phyloP scores from a whole-genome alignment of 306 rosid genomes.

The Biancaea sappan region DNA sequence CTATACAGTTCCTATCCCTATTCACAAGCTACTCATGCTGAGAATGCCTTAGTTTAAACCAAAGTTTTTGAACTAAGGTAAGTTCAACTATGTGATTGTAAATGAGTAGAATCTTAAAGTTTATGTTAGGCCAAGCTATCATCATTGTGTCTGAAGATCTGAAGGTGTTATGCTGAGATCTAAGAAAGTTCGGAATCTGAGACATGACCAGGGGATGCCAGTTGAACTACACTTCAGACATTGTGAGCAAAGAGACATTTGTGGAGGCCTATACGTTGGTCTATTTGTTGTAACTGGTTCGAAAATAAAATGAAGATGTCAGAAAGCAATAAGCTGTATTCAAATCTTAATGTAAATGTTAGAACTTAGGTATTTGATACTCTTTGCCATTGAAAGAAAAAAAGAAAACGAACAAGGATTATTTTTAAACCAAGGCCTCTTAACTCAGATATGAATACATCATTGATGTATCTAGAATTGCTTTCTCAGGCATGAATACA shows the following conservation, averaged over 20 bases:
- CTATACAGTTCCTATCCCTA: conserved; percentile 37
- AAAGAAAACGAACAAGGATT: background rate
- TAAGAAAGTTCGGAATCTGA: conserved; percentile 88
- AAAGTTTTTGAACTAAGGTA: background rate
- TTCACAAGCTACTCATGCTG: conserved; percentile 35
- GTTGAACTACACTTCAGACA: conserved; percentile 45
- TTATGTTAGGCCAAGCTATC: conserved; percentile 32
- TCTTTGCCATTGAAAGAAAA: background rate
- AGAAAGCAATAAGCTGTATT: background rate
- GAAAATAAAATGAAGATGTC: conserved; percentile 30
- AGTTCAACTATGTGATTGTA: conserved; percentile 34
- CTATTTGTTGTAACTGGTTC: conserved; percentile 62
- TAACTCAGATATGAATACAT: background rate
- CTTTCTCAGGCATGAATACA: background rate
- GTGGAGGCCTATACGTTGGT: conserved; percentile 71
- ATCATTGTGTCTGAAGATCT: conserved; percentile 20
- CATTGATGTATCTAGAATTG: background rate
- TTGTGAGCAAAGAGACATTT: conserved; percentile 45
- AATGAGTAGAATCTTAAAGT: conserved; percentile 27
- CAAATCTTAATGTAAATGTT: background rate
- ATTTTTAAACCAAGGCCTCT: background rate
- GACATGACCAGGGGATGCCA: conserved; percentile 73
- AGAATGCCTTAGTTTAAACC: conserved; percentile 24
- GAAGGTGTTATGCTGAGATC: conserved; percentile 33
- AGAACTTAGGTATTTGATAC: background rate